Evolutionary conservation across 1,139 yeast species (phyloP).

Genomic region (Pichia sorboxylosa): DNA sequence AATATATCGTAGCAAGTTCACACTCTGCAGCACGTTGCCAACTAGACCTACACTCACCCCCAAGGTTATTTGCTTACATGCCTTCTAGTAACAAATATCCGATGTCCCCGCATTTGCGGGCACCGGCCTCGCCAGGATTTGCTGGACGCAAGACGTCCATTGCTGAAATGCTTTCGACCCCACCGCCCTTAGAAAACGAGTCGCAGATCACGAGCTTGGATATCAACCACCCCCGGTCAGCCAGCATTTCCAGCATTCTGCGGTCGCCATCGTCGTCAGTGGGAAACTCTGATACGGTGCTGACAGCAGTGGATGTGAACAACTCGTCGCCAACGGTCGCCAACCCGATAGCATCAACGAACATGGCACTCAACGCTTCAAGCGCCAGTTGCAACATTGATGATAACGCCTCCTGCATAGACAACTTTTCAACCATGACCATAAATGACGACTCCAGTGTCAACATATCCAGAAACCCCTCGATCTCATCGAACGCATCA

Average conservation of each 20-base stretch:
- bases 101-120: conserved; percentile 26
- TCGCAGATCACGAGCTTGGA: conserved; percentile 9
- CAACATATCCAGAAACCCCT: conserved; percentile 22
- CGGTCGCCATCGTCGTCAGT: too few species aligned
- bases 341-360: conserved; percentile 5
- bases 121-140: conserved; percentile 26
- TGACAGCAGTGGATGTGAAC: not conserved
- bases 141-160: conserved; percentile 49
- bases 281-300: too few species aligned
- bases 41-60: not conserved
- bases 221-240: conserved; percentile 1
- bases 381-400: too few species aligned
- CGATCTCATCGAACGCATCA: conserved; percentile 20
- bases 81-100: conserved; percentile 21
- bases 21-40: not conserved
- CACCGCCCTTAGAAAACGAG: conserved; percentile 46
- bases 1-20: too few species aligned
- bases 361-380: too few species aligned
- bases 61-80: conserved; percentile 2
- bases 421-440: not conserved
- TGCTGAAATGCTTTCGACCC: conserved; percentile 72
- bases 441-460: not conserved
- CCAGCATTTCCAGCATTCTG: not conserved
- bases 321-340: conserved; percentile 5
- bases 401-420: not conserved